Evolutionary conservation across 2,329 filamentous ascomycete genomes (phyloP), one percentile per base, ranked within the genome.

Genomic region (Hypoxylon sp.): DNA sequence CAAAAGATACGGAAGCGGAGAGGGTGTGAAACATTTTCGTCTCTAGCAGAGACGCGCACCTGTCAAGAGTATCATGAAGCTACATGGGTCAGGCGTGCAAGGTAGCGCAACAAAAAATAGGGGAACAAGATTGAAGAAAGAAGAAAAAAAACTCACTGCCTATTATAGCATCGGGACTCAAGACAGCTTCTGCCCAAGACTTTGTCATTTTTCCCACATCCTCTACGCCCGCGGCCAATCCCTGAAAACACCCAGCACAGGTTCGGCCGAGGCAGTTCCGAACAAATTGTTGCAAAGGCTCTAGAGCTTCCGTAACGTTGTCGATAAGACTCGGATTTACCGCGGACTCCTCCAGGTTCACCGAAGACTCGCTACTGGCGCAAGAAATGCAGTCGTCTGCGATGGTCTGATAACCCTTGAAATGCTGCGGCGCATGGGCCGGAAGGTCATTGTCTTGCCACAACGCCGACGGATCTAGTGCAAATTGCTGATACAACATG

Each of bases 201-300:
- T 37, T 46, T 17, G 59, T 52, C 59, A 65, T 60, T 17, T 58
- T 59, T 15, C 51, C n/a, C 8, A 65, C 30, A 22, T 56, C 49
- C 19, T 59, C 51, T 0, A 43, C 1, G 10, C 47, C 50, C 28
- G 56, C 28, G 13, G 34, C 2, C 10, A 53, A 50, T n/a, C 20
- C 51, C 32, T 49, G 60, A 19, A n/a, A 24, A 30, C 65, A 68
- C 7, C n/a, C 56, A 15, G 65, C 32, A 30, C 65, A 68, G 13
- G 24, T 28, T 39, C 30, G 39, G 6, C 10, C 6, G 32, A 58
- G 28, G 26, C 50, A 61, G 2, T 2, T 22, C 17, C 15, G 46
- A n/a, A 65, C 49, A 28, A 65, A 65, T 22, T 20, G 22, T 26
- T 19, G 56, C 4, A 68, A 22, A 4, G 59, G 56, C 15, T 60